Conservation (phyloP, 163 green algal genomes). For the Chloroidium sp. region DNA sequence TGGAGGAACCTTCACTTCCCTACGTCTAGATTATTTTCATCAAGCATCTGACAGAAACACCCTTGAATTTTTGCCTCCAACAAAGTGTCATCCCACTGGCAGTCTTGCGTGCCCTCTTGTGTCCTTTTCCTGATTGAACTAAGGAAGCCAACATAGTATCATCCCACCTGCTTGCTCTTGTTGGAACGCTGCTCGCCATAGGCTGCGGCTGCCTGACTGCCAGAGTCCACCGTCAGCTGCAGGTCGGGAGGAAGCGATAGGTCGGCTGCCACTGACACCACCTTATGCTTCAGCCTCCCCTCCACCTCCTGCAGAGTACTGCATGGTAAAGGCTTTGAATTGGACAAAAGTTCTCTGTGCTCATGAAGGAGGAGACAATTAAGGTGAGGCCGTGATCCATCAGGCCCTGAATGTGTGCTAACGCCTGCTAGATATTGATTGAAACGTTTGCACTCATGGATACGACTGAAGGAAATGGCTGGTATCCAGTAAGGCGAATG, state of each 20-base stretch:
- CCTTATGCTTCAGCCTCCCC: slow-evolving; percentile 36
- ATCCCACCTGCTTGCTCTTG: slow-evolving; percentile 11
- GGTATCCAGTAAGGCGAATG: not conserved
- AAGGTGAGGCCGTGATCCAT: no score
- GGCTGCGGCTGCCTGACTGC: not conserved
- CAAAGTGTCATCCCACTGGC: not conserved
- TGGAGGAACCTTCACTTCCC: not conserved
- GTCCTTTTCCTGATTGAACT: no score
- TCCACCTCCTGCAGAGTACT: slow-evolving; percentile 48
- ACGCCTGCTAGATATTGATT: no score
- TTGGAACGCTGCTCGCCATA: not conserved
- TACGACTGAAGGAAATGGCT: no score
- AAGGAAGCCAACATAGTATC: slow-evolving; percentile 10
- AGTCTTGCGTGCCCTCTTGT: not conserved
- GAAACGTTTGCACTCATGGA: no score
- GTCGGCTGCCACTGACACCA: slow-evolving; percentile 43
- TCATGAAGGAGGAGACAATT: no score
- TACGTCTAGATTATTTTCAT: not conserved
- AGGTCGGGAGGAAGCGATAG: slow-evolving; percentile 52
- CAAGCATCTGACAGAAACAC: not conserved
- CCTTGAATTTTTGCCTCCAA: not conserved
- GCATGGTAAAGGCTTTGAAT: no score
- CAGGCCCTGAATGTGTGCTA: no score
- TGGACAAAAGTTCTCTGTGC: no score
- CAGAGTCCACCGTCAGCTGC: slow-evolving; percentile 6